phyloP scores from a whole-genome alignment of 345 rosid genomes.

The Theobroma cacao region DNA sequence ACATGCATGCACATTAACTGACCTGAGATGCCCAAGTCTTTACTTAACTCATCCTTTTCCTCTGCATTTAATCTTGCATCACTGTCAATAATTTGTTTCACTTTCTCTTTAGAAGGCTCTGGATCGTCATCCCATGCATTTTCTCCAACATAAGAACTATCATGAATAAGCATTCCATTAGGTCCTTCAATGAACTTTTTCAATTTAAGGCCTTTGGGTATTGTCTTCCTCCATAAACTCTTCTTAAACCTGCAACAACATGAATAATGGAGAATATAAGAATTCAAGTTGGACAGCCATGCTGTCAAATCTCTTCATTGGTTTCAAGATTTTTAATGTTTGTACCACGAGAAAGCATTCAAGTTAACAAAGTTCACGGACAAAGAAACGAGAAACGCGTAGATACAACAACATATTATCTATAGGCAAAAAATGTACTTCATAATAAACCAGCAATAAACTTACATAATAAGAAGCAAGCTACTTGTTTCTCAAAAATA shows the following conservation, averaged over 20 bases:
- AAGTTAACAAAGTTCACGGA: not conserved
- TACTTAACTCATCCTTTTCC: slow-evolving; percentile 61
- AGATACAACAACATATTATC: not conserved
- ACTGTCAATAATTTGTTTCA: slow-evolving; percentile 55
- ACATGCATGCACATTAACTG: slow-evolving; percentile 20
- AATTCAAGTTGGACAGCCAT: not conserved
- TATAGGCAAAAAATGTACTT: not conserved
- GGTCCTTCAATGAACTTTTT: slow-evolving; percentile 77
- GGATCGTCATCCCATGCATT: slow-evolving; percentile 85
- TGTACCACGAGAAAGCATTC: not conserved
- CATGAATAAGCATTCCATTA: slow-evolving; percentile 76
- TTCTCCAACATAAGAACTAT: slow-evolving; percentile 86
- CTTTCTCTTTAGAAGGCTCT: slow-evolving; percentile 45
- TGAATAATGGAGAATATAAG: slow-evolving; percentile 11
- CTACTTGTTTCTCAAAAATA: slow-evolving; percentile 1
- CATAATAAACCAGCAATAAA: slow-evolving; percentile 1
- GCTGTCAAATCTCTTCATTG: not conserved
- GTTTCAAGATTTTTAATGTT: not conserved
- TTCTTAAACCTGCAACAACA: slow-evolving; percentile 67
- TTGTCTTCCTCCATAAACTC: slow-evolving; percentile 79
- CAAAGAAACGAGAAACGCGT: not conserved
- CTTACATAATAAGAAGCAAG: not conserved
- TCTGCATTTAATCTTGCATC: slow-evolving; percentile 50
- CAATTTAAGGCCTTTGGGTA: slow-evolving; percentile 84
- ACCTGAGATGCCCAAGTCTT: slow-evolving; percentile 73